phyloP scores from a whole-genome alignment of 768 basidiomycete genomes.

The Lactarius trivialis region DNA sequence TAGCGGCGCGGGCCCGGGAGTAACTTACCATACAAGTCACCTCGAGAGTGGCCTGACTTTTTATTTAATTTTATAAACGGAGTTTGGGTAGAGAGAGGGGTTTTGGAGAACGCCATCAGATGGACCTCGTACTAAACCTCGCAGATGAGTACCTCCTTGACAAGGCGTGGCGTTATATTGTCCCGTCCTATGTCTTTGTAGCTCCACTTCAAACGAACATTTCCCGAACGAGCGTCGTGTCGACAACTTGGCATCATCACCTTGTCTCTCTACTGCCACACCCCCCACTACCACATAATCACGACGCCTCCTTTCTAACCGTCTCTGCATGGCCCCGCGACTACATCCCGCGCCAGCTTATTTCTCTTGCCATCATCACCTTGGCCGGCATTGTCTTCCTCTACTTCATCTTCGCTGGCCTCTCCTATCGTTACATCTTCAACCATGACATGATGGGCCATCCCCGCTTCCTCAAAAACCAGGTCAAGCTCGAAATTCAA shows the following conservation, averaged over 20 bases:
- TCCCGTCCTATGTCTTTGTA: slow-evolving; percentile 45
- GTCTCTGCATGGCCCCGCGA: slow-evolving; percentile 82
- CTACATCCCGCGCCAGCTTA: slow-evolving; percentile 67
- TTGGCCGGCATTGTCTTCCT: slow-evolving; percentile 75
- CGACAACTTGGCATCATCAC: slow-evolving; percentile 39
- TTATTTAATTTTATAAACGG: background rate
- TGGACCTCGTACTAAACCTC: slow-evolving; percentile 79
- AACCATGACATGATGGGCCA: slow-evolving; percentile 94
- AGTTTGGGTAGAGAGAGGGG: background rate
- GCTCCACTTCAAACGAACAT: slow-evolving; percentile 19
- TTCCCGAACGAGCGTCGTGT: slow-evolving; percentile 20
- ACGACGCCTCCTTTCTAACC: slow-evolving; percentile 27
- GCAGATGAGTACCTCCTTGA: slow-evolving; percentile 74
- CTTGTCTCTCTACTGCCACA: slow-evolving; percentile 52
- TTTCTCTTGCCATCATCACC: slow-evolving; percentile 68
- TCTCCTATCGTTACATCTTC: slow-evolving; percentile 84
- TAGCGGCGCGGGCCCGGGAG: too few relatives aligned
- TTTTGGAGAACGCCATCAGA: slow-evolving; percentile 28
- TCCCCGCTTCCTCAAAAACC: slow-evolving; percentile 87
- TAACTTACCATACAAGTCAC: too few relatives aligned
- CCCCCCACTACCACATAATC: slow-evolving; percentile 38
- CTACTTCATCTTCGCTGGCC: slow-evolving; percentile 83
- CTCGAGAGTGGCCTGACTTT: background rate
- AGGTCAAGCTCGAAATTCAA: slow-evolving; percentile 75
- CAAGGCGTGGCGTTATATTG: slow-evolving; percentile 64